phyloP scores from a whole-genome alignment of 805 yeast genomes.

The Teunomyces funiuensis region DNA sequence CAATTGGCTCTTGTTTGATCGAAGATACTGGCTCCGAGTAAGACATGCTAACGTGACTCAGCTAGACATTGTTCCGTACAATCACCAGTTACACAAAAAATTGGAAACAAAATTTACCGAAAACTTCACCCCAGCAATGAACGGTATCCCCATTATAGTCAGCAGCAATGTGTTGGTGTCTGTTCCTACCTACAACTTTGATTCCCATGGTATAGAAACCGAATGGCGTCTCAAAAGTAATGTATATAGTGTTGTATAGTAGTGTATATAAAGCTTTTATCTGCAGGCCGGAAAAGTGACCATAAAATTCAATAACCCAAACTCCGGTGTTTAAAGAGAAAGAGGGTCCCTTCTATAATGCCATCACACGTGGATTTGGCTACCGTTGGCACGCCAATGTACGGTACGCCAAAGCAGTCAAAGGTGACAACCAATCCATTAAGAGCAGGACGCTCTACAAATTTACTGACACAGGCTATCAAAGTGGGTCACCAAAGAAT shows the following conservation, averaged over 20 bases:
- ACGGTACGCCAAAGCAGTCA: slow-evolving; percentile 5
- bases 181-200: slow-evolving; percentile 2
- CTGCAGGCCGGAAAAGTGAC: slow-evolving; percentile 3
- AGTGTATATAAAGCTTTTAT: neutral
- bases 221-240: slow-evolving; percentile 6
- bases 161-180: neutral
- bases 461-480: slow-evolving; percentile 47
- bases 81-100: neutral
- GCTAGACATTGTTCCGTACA: slow-evolving; percentile 6
- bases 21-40: slow-evolving; percentile 37
- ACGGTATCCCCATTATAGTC: slow-evolving; percentile 4
- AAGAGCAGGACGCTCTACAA: slow-evolving; percentile 16
- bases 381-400: slow-evolving; percentile 12
- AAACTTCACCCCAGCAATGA: neutral
- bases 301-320: slow-evolving; percentile 2
- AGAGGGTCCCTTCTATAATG: neutral
- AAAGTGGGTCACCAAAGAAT: slow-evolving; percentile 84
- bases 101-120: neutral
- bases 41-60: neutral
- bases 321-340: neutral
- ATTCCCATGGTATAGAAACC: neutral
- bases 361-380: slow-evolving; percentile 10
- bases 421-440: slow-evolving; percentile 13
- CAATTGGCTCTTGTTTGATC: slow-evolving; percentile 40
- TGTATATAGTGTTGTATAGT: slow-evolving; percentile 2